Base-by-base conservation (phyloP, 805 yeast species). In the Ogataea naganishii region DNA sequence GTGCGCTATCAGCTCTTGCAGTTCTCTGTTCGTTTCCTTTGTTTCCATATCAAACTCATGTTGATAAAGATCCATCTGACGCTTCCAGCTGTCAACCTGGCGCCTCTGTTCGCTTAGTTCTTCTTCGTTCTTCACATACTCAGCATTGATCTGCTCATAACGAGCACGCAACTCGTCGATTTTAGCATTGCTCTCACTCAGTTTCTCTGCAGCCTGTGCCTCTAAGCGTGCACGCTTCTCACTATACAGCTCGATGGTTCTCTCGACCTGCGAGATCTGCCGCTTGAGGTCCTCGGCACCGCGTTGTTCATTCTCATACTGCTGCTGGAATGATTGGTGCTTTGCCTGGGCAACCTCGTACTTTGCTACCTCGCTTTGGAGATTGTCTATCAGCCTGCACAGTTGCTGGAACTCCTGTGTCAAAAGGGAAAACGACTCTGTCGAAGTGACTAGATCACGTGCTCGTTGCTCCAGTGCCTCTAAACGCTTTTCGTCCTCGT, bases 361-460 rank as follows among this genome's bases (percentile, higher is more conserved):
- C 46, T 61, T 56, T 32, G 41, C 44, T 37, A 64, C 43, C 44
- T 75, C 75, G 36, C 58, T 51, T 37, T 66, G 53, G 29, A 70
- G 55, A 43, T 78, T 75, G 36, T 68, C 72, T 43, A 69, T 42
- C 18, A 69, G 59, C 24, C 58, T 54, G 22, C 57, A 50, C 14
- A 69, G 55, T 23, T 58, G 59, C 27, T 50, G 55, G 20, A 70
- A 40, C 21, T 69, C 74, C 32, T 62, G 63, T 6, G 72, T 62
- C 16, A 77, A 55, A 7, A 69, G 57, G 35, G 62, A 62, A 34
- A 82, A 66, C 0, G 85, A 66, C 29, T 75, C 80, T 7, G 71
- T 59, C 0, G 88, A 66, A 1, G 63, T 55, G 2, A 67, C 54
- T 13, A 76, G 49, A 40, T 74, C 72, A 29, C 72, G 57, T 27